A percentile compares a stretch with the other conserved stretches of the same genome.
These are phyloP conservation scores for Erythrophleum fordii DNA, from an alignment of 306 rosid species.

Conservation along the genomic window DNA sequence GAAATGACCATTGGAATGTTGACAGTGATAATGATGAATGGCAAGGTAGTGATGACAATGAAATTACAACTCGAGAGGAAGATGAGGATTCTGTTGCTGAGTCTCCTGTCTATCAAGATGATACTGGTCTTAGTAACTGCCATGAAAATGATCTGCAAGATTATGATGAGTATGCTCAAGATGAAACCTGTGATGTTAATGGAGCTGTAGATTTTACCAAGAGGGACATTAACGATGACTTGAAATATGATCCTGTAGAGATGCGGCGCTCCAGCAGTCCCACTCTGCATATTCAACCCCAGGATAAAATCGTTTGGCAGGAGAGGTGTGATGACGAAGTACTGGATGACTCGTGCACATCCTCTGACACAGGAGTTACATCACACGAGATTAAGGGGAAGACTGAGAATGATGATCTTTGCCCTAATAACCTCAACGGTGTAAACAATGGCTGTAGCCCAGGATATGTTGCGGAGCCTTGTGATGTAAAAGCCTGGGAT, in stretches of 20 bases:
- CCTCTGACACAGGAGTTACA: slow-evolving; percentile 48
- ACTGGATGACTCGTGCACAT: slow-evolving; percentile 63
- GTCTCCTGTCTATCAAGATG: slow-evolving; percentile 56
- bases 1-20: slow-evolving; percentile 50
- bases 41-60: slow-evolving; percentile 68
- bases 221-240: slow-evolving; percentile 37
- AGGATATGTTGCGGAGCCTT: slow-evolving; percentile 69
- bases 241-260: slow-evolving; percentile 33
- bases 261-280: slow-evolving; percentile 37
- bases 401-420: slow-evolving; percentile 55
- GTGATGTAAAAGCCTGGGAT: slow-evolving; percentile 75
- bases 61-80: slow-evolving; percentile 54
- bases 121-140: slow-evolving; percentile 32
- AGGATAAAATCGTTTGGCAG: slow-evolving; percentile 45
- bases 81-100: slow-evolving; percentile 78
- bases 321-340: slow-evolving; percentile 50
- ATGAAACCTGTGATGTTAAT: slow-evolving; percentile 40
- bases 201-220: slow-evolving; percentile 30
- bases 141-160: slow-evolving; percentile 49
- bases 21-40: slow-evolving; percentile 96
- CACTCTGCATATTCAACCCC: slow-evolving; percentile 30
- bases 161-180: slow-evolving; percentile 47
- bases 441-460: slow-evolving; percentile 52
- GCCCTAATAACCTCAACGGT: slow-evolving; percentile 54
- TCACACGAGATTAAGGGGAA: slow-evolving; percentile 46